Evolutionary conservation across 2,329 filamentous ascomycete species (phyloP).

Genomic region (Diaporthe eres): DNA sequence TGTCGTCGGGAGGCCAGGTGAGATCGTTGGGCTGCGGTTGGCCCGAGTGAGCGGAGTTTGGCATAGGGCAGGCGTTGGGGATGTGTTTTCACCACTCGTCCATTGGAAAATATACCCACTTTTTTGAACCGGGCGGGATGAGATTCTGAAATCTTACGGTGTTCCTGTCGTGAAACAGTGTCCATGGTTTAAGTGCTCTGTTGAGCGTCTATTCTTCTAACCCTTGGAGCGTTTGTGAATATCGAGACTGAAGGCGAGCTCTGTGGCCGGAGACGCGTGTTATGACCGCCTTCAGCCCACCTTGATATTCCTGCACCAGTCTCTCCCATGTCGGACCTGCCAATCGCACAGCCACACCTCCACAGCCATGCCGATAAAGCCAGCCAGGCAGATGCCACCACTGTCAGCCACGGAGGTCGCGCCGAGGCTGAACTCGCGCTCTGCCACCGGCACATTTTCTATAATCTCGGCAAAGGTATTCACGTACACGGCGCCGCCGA

Average conservation of each 20-base stretch:
- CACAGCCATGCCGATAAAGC: conserved; percentile 84
- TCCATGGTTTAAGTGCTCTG: background rate
- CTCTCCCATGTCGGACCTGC: conserved; percentile 85
- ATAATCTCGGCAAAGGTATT: conserved; percentile 96
- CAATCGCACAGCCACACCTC: conserved; percentile 87
- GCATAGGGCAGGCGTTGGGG: background rate
- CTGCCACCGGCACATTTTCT: conserved; percentile 80
- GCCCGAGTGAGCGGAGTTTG: background rate
- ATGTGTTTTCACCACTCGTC: background rate
- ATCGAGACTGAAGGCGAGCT: background rate
- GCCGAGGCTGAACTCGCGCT: conserved; percentile 91
- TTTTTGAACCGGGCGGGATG: background rate
- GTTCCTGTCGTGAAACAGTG: background rate
- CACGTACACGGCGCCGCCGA: conserved; percentile 94
- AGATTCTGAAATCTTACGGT: background rate
- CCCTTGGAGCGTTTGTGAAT: background rate
- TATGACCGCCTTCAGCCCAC: conserved; percentile 48
- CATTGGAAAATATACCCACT: background rate
- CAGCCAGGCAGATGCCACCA: conserved; percentile 89
- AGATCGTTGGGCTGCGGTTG: background rate
- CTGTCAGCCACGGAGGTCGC: conserved; percentile 95
- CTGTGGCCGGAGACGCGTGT: no score
- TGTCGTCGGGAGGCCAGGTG: conserved; percentile 34
- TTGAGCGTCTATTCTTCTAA: background rate
- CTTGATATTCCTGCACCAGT: conserved; percentile 76